Evolutionary conservation across 2,329 filamentous ascomycete species (phyloP), one percentile per base, ranked within the genome.

Genomic region (Rutstroemia sp.): DNA sequence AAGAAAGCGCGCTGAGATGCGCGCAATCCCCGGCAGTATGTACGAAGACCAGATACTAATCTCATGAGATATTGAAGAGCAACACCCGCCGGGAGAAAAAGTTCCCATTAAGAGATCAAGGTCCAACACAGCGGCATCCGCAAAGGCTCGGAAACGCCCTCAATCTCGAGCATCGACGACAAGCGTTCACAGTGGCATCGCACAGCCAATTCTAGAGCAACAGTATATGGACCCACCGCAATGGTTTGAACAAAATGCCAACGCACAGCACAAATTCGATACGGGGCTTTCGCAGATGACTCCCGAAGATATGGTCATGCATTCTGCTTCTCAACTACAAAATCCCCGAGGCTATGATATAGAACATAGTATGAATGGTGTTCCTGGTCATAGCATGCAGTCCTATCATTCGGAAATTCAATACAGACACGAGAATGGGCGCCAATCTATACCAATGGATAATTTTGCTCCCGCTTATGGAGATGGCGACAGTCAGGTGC

Each of bases 271-370:
- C 19, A 62, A 64, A 54, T 68, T 68, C 34, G 63, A 57, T 27
- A 59, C 50, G 41, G 62, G 66, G 30, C 60, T 61, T 41, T 63
- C 69, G 42, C 64, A 68, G 54, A 75, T 84, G 73, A 76, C 78
- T 3, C 71, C 79, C 23, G 82, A 84, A 62, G 80, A 82, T 58
- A 77, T 84, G 71, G 77, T 85, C 48, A 72, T 85, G 59, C 78
- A 82, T 56, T 77, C 78, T 17, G 76, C 78, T 27, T 75, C 77
- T 21, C 81, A 82, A 60, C 75, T 84, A 64, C 78, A 81, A 60
- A 72, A 74, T 48, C 73, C 73, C 46, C 75, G 75, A 53, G 72
- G 74, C 17, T 80, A 76, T 63, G 64, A 74, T 55, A 77, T 77
- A 58, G 78, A 81, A 51, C 72, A 78, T 19, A 66, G 73, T 25